A percentile compares a stretch with the other conserved stretches of the same genome.
phyloP scores from a whole-genome alignment of 2,329 filamentous ascomycete genomes.

The Geoglossum cookeanum region DNA sequence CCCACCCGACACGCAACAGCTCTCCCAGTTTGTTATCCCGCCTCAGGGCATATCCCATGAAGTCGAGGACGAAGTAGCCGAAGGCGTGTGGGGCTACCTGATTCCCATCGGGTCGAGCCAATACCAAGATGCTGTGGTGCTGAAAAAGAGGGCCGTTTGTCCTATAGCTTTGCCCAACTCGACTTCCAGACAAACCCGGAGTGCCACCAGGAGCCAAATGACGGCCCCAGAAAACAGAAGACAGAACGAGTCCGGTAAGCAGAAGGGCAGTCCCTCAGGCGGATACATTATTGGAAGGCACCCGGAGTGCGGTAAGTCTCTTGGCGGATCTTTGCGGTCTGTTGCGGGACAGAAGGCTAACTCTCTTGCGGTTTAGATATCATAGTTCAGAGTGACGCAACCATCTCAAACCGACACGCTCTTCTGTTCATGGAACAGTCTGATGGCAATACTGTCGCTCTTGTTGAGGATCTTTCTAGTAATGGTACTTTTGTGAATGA shows the following conservation, averaged over 20 bases:
- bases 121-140: conserved; percentile 48
- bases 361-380: conserved; percentile 34
- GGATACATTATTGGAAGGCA: conserved; percentile 88
- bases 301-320: conserved; percentile 66
- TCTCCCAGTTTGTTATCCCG: conserved; percentile 64
- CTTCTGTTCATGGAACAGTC: conserved; percentile 35
- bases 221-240: conserved; percentile 16
- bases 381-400: conserved; percentile 47
- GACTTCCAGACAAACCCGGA: conserved; percentile 11
- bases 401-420: conserved; percentile 64
- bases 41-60: conserved; percentile 57
- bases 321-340: conserved; percentile 7
- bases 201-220: not conserved
- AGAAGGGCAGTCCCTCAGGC: conserved; percentile 44
- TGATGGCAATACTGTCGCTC: conserved; percentile 39
- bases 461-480: conserved; percentile 82
- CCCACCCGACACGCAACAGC: conserved; percentile 56
- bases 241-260: conserved; percentile 37
- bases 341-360: conserved; percentile 7
- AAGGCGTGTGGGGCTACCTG: conserved; percentile 92
- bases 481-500: conserved; percentile 97
- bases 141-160: conserved; percentile 57
- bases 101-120: conserved; percentile 52
- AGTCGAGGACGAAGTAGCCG: conserved; percentile 62
- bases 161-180: conserved; percentile 31